Conservation (phyloP, 2,329 filamentous ascomycete genomes). For the Monilinia polystroma region DNA sequence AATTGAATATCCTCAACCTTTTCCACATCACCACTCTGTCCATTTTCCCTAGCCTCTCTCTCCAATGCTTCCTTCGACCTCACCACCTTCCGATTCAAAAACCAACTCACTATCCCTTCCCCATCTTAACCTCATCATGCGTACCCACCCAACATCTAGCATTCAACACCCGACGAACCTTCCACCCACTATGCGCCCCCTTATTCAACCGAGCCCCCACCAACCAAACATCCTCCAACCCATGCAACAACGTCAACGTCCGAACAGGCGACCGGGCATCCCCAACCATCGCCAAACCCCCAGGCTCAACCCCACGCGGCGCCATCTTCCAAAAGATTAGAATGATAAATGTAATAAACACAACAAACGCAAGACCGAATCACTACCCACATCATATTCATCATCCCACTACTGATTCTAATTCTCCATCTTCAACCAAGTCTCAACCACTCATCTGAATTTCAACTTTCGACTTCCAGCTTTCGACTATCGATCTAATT, state of each 20-base stretch:
- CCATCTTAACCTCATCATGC: constrained; percentile 63
- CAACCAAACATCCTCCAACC: constrained; percentile 58
- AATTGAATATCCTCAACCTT: constrained; percentile 29
- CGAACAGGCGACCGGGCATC: constrained; percentile 48
- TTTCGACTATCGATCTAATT: no score
- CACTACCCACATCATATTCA: no score
- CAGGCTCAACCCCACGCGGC: constrained; percentile 46
- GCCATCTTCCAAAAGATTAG: no score
- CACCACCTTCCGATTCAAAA: constrained; percentile 49
- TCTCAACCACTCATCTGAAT: no score
- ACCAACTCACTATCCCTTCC: constrained; percentile 54
- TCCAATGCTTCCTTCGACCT: constrained; percentile 46
- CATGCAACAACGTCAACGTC: constrained; percentile 61
- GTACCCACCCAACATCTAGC: constrained; percentile 65
- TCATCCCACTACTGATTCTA: no score
- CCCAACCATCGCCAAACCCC: constrained; percentile 48
- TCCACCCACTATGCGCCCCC: constrained; percentile 60
- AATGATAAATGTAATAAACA: no score
- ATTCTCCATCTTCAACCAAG: no score
- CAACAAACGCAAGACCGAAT: no score
- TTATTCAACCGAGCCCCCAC: constrained; percentile 58
- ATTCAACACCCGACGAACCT: constrained; percentile 51
- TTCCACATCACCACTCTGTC: constrained; percentile 23
- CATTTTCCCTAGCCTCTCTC: constrained; percentile 38
- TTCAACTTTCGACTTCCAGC: no score